These are phyloP conservation scores for Brettanomyces anomalus DNA, from an alignment of 805 yeast genomes.

Conservation along the genomic window DNA sequence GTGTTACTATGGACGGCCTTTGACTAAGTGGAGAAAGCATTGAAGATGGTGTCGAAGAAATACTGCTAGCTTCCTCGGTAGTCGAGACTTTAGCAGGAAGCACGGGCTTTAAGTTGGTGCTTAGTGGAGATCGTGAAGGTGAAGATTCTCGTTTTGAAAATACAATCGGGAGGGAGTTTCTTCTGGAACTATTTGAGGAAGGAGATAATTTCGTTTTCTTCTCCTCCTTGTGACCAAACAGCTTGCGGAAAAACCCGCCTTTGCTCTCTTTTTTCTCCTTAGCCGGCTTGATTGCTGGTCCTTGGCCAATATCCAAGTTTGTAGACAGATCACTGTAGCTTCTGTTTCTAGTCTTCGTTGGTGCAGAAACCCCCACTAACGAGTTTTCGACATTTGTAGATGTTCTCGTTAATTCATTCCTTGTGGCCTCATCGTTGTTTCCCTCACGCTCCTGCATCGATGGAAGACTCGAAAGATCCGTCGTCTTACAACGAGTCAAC, in stretches of 20 bases:
- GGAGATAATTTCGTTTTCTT: no score
- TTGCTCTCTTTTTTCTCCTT: slow-evolving; percentile 7
- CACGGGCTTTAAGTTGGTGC: no score
- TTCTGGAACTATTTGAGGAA: no score
- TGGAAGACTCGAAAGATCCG: slow-evolving; percentile 10
- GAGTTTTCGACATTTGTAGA: slow-evolving; percentile 21
- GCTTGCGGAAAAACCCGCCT: slow-evolving; percentile 13
- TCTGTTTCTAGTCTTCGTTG: not conserved
- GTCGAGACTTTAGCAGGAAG: not conserved
- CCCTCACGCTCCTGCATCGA: slow-evolving; percentile 2
- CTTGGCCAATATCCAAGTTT: slow-evolving; percentile 1
- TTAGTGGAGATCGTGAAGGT: no score
- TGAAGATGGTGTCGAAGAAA: not conserved
- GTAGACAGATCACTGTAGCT: not conserved
- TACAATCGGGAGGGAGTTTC: no score
- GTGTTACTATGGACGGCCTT: not conserved
- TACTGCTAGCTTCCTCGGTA: slow-evolving; percentile 1
- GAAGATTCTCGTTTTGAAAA: no score
- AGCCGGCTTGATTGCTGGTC: not conserved
- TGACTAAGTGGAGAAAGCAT: not conserved
- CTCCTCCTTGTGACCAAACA: slow-evolving; percentile 1
- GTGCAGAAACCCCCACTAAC: slow-evolving; percentile 4
- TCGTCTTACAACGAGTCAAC: slow-evolving; percentile 17
- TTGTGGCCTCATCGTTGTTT: slow-evolving; percentile 6
- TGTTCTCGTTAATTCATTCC: slow-evolving; percentile 16